Conservation (phyloP, 768 basidiomycete genomes). For the Serendipita sp. region DNA sequence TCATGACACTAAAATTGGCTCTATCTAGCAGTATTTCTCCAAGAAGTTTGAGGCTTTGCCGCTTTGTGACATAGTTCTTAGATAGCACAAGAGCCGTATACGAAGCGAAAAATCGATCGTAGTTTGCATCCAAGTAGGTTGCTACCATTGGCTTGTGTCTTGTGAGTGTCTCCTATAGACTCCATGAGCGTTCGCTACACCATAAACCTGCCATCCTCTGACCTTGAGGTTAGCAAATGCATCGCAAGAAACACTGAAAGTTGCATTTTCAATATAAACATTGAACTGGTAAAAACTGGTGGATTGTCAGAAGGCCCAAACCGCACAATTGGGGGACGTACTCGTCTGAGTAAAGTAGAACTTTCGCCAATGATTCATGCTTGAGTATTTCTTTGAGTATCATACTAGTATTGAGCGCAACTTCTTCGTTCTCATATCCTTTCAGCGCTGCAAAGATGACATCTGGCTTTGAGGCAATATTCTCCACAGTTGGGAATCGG, state of each 20-base stretch:
- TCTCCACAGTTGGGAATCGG: conserved; percentile 93
- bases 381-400: conserved; percentile 92
- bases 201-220: conserved; percentile 1
- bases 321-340: conserved; percentile 27
- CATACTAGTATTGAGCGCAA: conserved; percentile 96
- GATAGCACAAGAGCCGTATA: conserved; percentile 89
- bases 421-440: conserved; percentile 86
- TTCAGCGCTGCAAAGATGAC: conserved; percentile 71
- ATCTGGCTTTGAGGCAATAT: conserved; percentile 57
- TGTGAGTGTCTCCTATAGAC: conserved; percentile 67
- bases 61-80: conserved; percentile 96
- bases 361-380: conserved; percentile 80
- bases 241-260: conserved; percentile 96
- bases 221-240: conserved; percentile 90
- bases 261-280: conserved; percentile 91
- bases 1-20: conserved; percentile 98
- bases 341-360: conserved; percentile 87
- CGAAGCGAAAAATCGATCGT: conserved; percentile 95
- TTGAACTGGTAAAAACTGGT: conserved; percentile 90
- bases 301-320: conserved; percentile 9
- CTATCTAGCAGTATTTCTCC: conserved; percentile 96
- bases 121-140: conserved; percentile 90
- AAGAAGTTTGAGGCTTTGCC: conserved; percentile 92
- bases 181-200: background rate
- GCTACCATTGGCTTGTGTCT: conserved; percentile 98